Conservation (phyloP, 805 yeast species). For the Wickerhamiella parazyma region DNA sequence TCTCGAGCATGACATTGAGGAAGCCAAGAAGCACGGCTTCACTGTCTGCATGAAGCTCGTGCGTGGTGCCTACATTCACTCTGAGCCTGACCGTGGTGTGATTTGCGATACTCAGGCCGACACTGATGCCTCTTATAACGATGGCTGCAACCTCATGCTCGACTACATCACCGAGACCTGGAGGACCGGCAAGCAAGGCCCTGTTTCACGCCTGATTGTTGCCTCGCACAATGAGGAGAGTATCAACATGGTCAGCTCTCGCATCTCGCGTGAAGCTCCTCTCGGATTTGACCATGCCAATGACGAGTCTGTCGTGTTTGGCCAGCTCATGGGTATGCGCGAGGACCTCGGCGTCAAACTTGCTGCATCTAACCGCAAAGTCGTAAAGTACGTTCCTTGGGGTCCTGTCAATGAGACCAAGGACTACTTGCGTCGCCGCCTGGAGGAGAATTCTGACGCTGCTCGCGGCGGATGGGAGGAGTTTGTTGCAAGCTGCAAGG, state of each 20-base stretch:
- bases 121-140: constrained; percentile 67
- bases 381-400: constrained; percentile 94
- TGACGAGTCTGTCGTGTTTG: constrained; percentile 48
- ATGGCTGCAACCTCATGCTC: constrained; percentile 50
- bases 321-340: constrained; percentile 91
- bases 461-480: constrained; percentile 23
- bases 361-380: constrained; percentile 50
- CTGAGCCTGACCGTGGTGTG: constrained; percentile 62
- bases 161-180: constrained; percentile 37
- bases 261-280: constrained; percentile 29
- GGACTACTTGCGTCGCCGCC: constrained; percentile 74
- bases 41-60: constrained; percentile 79
- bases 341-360: constrained; percentile 73
- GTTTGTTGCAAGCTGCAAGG: constrained; percentile 16
- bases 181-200: constrained; percentile 45
- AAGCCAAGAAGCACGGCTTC: constrained; percentile 49
- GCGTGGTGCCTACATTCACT: constrained; percentile 89
- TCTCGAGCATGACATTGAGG: constrained; percentile 45
- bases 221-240: constrained; percentile 83
- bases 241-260: constrained; percentile 53
- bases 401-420: constrained; percentile 92
- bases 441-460: constrained; percentile 84
- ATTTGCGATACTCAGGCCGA: constrained; percentile 65
- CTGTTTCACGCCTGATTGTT: constrained; percentile 45
- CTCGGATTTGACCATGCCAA: constrained; percentile 17